Evolutionary conservation across 208 protist species (phyloP).

Genomic region (Crithidia bombi): DNA sequence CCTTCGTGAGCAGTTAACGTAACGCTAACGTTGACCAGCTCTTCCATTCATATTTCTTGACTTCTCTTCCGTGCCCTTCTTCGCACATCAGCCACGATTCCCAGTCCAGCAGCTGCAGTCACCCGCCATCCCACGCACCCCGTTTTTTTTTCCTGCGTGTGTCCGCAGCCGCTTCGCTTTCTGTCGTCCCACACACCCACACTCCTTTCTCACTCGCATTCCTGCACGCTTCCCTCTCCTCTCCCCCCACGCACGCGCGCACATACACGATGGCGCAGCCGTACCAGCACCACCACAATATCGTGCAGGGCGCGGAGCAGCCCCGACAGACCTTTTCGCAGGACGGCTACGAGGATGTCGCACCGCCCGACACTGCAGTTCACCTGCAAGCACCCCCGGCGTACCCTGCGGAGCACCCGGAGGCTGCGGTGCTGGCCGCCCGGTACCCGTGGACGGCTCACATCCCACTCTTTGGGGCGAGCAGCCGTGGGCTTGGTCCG

Average conservation of each 20-base stretch:
- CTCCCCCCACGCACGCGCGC: background rate
- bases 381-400: background rate
- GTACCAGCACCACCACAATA: background rate
- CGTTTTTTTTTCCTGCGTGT: too few relatives aligned
- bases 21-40: too few relatives aligned
- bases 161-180: background rate
- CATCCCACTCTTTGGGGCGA: constrained; percentile 51
- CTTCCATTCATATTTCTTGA: too few relatives aligned
- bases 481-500: constrained; percentile 47
- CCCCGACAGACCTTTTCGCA: background rate
- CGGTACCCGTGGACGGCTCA: constrained; percentile 20
- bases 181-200: background rate
- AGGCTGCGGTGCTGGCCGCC: constrained; percentile 27
- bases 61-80: too few relatives aligned
- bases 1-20: too few relatives aligned
- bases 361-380: background rate
- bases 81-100: too few relatives aligned
- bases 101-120: too few relatives aligned
- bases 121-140: too few relatives aligned
- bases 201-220: background rate
- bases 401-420: constrained; percentile 28
- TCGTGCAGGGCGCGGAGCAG: background rate
- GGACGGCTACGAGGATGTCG: background rate
- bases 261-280: background rate
- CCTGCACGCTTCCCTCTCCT: background rate